Evolutionary conservation across 257 asterid species (phyloP), one percentile per base, ranked within the genome.

Genomic region (Knoxia roxburghii): DNA sequence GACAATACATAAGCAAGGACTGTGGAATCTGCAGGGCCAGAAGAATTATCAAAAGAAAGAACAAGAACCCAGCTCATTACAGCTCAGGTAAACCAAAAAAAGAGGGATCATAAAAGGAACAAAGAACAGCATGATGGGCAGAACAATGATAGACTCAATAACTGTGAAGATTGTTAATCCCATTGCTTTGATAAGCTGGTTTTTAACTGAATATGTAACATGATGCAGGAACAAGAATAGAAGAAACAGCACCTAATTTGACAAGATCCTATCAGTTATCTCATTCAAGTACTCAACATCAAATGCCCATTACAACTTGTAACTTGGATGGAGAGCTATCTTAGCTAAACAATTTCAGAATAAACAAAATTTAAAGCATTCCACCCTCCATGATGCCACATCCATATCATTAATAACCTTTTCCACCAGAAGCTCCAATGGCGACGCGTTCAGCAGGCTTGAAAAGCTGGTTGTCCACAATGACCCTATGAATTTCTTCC

Each of bases 361-460:
- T n/a, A 21, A 20, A 54, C 12, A 63, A 40, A 27, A 58, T 40
- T 45, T 49, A 27, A 45, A 35, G 9, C 4, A 8, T 46, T 30
- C 13, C 40, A 14, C 17, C 64, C 15, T 12, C 49, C 5, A 58
- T 35, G 41, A 37, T 3, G 4, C 41, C 41, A 37, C 41, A 13
- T 13, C 5, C 6, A 6, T 8, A 60, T 37, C 8, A 37, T 3
- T 20, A 30, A 13, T 26, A 29, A 88, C 97, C 99, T 94, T 94
- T 94, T 74, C 99, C 99, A 64, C 99, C 99, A 51, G 99, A 94
- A 81, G 99, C 99, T 67, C 99, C 99, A 75, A 94, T 87, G 33
- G 95, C 99, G 48, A 94, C 68, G 68, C 97, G 96, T 68, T 94
- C 96, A 35, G 96, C 96, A 5, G 83, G 86, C 76, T 80, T 94